These are phyloP conservation scores for Aspergillus nomiae DNA, from an alignment of 2,329 filamentous ascomycete genomes.

Conservation along the genomic window DNA sequence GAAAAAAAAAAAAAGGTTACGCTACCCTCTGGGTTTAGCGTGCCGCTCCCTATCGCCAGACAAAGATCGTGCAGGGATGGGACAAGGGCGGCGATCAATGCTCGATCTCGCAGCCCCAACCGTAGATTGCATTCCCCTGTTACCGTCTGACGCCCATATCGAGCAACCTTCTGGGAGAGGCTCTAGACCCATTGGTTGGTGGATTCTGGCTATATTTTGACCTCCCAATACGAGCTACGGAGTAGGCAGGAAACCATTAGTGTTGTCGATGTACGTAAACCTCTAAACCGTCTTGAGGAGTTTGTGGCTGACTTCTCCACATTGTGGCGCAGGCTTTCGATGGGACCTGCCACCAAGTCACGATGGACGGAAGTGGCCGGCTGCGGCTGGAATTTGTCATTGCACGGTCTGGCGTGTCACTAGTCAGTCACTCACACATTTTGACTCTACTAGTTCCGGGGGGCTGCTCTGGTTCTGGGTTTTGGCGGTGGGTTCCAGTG, in stretches of 20 bases:
- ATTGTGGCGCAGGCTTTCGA: neutral
- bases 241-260: neutral
- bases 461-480: slow-evolving; percentile 4
- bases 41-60: neutral
- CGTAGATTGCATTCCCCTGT: neutral
- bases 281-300: neutral
- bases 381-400: slow-evolving; percentile 12
- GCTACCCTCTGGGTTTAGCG: neutral
- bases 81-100: slow-evolving; percentile 15
- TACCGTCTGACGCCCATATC: neutral
- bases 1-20: neutral
- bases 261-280: neutral
- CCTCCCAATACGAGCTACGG: neutral
- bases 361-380: slow-evolving; percentile 3
- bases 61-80: slow-evolving; percentile 16
- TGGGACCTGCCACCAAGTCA: slow-evolving; percentile 2
- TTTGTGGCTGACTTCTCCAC: neutral
- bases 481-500: neutral
- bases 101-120: slow-evolving; percentile 6
- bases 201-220: neutral
- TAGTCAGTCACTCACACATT: neutral
- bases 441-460: neutral
- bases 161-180: neutral
- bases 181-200: neutral
- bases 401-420: slow-evolving; percentile 8